Evolutionary conservation across 352 stramenopile genomes (phyloP).

Genomic region (Pythium folliculosum): DNA sequence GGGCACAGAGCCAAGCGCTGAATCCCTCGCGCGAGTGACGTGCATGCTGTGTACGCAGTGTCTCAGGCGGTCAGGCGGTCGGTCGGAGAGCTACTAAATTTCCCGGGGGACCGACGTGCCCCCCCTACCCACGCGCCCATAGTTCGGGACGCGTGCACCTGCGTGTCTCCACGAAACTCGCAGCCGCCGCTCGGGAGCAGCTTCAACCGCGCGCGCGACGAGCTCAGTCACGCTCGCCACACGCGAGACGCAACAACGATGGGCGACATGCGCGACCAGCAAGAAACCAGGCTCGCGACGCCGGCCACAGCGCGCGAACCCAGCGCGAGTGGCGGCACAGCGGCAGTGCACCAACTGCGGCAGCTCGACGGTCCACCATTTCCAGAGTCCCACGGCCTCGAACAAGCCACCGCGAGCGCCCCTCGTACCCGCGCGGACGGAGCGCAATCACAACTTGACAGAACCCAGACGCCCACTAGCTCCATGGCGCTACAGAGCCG

Average conservation of each 20-base stretch:
- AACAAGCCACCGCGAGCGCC: neutral
- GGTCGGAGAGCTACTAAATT: neutral
- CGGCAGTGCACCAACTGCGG: slow-evolving; percentile 3
- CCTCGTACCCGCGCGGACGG: neutral
- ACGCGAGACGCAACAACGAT: slow-evolving; percentile 22
- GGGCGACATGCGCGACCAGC: slow-evolving; percentile 14
- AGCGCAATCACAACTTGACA: slow-evolving; percentile 6
- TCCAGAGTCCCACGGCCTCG: neutral
- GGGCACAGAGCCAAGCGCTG: slow-evolving; percentile 21
- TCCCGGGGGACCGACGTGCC: slow-evolving; percentile 5
- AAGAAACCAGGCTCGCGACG: slow-evolving; percentile 9
- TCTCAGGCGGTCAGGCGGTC: slow-evolving; percentile 11
- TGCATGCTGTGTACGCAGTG: slow-evolving; percentile 13
- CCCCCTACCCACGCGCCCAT: slow-evolving; percentile 1
- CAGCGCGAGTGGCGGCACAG: neutral
- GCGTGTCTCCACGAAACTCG: slow-evolving; percentile 1
- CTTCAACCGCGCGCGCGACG: slow-evolving; percentile 3
- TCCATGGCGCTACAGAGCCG: slow-evolving; percentile 16
- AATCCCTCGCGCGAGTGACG: slow-evolving; percentile 23
- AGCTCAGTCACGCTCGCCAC: slow-evolving; percentile 1
- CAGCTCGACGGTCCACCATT: slow-evolving; percentile 8
- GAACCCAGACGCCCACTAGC: slow-evolving; percentile 17
- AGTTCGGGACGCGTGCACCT: neutral
- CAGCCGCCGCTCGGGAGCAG: neutral
- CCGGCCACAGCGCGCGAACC: neutral